phyloP scores from a whole-genome alignment of 164 flowering plant species.

The Tinospora cordifolia region DNA sequence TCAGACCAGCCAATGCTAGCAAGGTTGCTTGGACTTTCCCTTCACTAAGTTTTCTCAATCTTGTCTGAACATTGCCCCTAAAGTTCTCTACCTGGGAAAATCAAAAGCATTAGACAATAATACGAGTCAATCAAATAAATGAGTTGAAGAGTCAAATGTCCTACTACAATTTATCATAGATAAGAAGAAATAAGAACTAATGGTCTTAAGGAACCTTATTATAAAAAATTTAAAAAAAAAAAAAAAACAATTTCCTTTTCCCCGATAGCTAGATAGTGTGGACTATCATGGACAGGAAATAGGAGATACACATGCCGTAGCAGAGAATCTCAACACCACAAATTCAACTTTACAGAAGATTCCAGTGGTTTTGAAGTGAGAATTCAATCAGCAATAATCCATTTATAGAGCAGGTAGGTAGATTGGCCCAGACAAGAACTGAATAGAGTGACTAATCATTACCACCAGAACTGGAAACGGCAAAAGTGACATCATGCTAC shows the following conservation, averaged over 20 bases:
- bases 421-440: not conserved
- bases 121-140: not conserved
- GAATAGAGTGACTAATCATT: not conserved
- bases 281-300: no score
- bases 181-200: not conserved
- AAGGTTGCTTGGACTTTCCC: constrained; percentile 87
- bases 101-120: not conserved
- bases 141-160: not conserved
- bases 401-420: not conserved
- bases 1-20: constrained; percentile 90
- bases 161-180: not conserved
- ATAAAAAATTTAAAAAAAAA: not conserved
- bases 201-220: not conserved
- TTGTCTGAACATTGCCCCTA: constrained; percentile 91
- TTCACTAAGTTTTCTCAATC: constrained; percentile 76
- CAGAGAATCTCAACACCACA: not conserved
- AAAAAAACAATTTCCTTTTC: no score
- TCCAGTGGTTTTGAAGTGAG: not conserved
- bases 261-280: no score
- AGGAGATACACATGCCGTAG: no score
- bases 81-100: constrained; percentile 77
- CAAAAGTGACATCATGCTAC: not conserved
- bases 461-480: not conserved
- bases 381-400: not conserved
- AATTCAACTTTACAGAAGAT: not conserved